Evolutionary conservation across 2,329 filamentous ascomycete species (phyloP), one percentile per base, ranked within the genome.

Genomic region (Hymenoscyphus linearis): DNA sequence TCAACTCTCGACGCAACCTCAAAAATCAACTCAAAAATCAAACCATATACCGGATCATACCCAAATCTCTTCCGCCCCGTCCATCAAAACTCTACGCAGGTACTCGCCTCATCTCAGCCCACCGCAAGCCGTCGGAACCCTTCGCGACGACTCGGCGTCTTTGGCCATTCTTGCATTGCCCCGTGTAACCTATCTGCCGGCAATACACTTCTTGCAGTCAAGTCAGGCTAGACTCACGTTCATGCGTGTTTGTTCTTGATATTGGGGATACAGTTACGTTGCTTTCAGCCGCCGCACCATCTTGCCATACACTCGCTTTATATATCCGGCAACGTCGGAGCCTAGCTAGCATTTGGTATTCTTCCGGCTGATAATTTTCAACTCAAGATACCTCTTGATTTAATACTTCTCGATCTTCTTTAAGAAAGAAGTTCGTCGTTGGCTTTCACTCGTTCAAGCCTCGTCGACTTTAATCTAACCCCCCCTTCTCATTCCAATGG

Each of bases 401-500:
- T 56, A 55, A 59, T 59, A 63, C 53, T 35, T 54, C 59, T 66
- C 64, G 54, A 62, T 57, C 60, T 53, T 52, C 50, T 53, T 60
- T 65, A 66, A 66, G 57, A 64, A 58, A 65, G 60, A 66, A 67
- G 58, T 57, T 68, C 60, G 67, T 66, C 69, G 67, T 65, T 63
- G 70, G 70, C 70, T 72, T 72, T 72, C 71, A 72, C 71, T 73
- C 69, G 70, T 71, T 71, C 69, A 72, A 72, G 68, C 67, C 65
- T 68, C 69, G 71, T 75, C 71, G 70, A 70, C 71, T 73, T 73
- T 69, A 69, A 62, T 67, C 60, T 60, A 58, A 58, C 50, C 55
- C 60, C 54, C 62, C 68, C 67, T 74, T 67, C 67, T 71, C 26
- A 40, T 31, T 22, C 27, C 71, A 74, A 97, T 97, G 93, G 90